Evolutionary conservation across 306 rosid genomes (phyloP), one percentile per base, ranked within the genome.

Genomic region (Cucumis hystrix): DNA sequence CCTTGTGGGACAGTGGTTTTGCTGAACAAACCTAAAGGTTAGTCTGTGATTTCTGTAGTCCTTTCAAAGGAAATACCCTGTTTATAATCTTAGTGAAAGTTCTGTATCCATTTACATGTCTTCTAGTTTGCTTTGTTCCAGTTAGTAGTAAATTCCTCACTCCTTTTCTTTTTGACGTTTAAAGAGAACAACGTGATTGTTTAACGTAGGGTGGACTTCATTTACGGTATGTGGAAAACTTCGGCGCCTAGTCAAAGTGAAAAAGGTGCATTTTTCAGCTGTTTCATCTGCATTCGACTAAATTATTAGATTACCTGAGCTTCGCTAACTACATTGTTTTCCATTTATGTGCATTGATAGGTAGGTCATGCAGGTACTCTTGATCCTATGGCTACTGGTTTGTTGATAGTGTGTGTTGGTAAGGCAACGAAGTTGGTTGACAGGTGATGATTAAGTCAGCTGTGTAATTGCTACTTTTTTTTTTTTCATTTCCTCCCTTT

Each of bases 341-440:
- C 30, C n/a, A 40, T n/a, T 68, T 72, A 47, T 56, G 57, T 76
- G 76, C 72, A 62, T 87, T 84, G 63, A 65, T 86, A 94, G 98
- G 98, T 94, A 30, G 98, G 98, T 18, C 98, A 94, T 80, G 97
- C 97, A 45, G 98, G 98, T 78, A 94, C 98, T 51, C 97, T 94
- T 83, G 98, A 94, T 79, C 98, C 98, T 23, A 94, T 94, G 98
- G 97, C 98, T 59, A 94, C 97, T 62, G 98, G 98, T 81, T 89
- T 94, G 63, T 89, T 94, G 82, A 92, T 94, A 79, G 96, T 94
- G 41, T 94, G 98, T 85, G 89, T 91, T 80, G 98, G 98, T 43
- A 94, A 94, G 89, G 93, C 98, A 75, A 94, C 98, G 51, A 94
- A 94, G 84, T 23, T 88, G 76, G 98, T 88, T 23, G 98, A 90